A percentile compares a stretch with the other conserved stretches of the same genome.
Evolutionary conservation across 2,329 filamentous ascomycete species (phyloP).

Genomic region (Nemania diffusa): DNA sequence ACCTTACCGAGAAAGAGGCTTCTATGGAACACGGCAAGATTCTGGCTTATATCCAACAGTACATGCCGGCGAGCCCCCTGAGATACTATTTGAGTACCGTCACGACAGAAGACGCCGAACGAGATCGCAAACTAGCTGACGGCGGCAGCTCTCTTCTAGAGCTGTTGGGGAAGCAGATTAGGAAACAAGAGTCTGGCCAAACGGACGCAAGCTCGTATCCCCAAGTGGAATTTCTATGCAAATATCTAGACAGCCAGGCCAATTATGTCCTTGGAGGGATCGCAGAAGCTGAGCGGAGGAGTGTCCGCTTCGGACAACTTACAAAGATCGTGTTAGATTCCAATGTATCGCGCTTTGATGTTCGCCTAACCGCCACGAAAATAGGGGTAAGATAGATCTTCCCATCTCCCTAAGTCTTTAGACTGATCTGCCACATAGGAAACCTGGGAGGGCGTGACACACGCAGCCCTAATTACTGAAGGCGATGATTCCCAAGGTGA

Average conservation of each 20-base stretch:
- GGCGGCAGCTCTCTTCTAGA: conserved; percentile 59
- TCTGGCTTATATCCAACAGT: conserved; percentile 79
- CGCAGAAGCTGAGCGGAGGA: conserved; percentile 74
- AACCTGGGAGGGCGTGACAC: conserved; percentile 50
- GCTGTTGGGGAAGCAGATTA: conserved; percentile 61
- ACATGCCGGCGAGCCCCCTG: conserved; percentile 74
- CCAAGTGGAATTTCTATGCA: conserved; percentile 71
- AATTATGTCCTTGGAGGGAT: conserved; percentile 73
- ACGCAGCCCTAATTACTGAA: conserved; percentile 57
- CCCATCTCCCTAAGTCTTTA: not conserved
- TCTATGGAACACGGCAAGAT: conserved; percentile 78
- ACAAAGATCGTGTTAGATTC: conserved; percentile 57
- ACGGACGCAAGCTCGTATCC: conserved; percentile 63
- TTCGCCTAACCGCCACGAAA: conserved; percentile 61
- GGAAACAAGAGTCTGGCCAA: conserved; percentile 58
- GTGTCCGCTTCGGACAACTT: conserved; percentile 72
- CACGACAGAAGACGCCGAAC: conserved; percentile 61
- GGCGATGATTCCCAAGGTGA: conserved; percentile 52
- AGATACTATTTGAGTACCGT: conserved; percentile 67
- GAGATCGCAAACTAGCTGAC: conserved; percentile 57
- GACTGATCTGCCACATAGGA: conserved; percentile 46
- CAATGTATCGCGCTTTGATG: conserved; percentile 64
- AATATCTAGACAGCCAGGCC: conserved; percentile 67
- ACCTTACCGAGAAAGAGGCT: conserved; percentile 80
- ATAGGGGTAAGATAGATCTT: conserved; percentile 51